phyloP scores from a whole-genome alignment of 306 rosid species.

The Fragaria vesca region DNA sequence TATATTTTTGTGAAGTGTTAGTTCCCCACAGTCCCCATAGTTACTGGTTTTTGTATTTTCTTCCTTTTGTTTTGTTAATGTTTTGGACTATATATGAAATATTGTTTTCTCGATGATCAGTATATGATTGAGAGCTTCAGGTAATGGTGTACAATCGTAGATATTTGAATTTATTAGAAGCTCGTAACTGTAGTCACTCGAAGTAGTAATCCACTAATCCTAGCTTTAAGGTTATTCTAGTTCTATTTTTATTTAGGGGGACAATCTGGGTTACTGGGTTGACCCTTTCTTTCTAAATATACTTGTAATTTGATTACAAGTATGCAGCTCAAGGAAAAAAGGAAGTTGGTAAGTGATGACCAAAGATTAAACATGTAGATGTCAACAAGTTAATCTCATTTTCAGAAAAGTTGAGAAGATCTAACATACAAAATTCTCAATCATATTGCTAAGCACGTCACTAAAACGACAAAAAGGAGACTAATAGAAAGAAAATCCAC shows the following conservation, averaged over 20 bases:
- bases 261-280: neutral
- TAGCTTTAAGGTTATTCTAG: neutral
- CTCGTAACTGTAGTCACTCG: neutral
- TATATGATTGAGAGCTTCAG: neutral
- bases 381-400: no score
- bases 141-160: neutral
- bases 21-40: neutral
- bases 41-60: neutral
- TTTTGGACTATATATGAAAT: neutral
- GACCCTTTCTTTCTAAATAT: neutral
- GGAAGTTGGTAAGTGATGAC: no score
- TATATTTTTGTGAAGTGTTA: conserved; percentile 7
- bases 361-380: no score
- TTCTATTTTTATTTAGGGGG: neutral
- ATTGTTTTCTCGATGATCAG: neutral
- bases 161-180: neutral
- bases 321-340: neutral
- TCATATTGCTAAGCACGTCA: neutral
- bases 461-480: neutral
- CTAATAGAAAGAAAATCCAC: neutral
- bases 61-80: neutral
- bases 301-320: neutral
- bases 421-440: no score
- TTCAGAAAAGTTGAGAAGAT: no score
- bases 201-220: neutral